Base-by-base conservation (phyloP, 164 flowering plant genomes). In the Tinospora cordifolia region DNA sequence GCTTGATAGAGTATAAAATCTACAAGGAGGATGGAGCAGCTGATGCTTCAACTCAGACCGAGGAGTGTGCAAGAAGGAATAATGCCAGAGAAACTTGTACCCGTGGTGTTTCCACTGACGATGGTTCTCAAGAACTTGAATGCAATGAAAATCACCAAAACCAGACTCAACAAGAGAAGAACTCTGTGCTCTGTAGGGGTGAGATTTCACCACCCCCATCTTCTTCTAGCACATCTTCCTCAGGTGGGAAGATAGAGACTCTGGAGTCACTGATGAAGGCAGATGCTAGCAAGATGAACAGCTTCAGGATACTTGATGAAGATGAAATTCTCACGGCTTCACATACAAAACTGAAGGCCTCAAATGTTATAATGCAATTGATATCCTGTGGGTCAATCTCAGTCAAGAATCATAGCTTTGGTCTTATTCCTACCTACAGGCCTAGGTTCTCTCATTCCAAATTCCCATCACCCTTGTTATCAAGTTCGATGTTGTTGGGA, bases 301-400 rank as follows among this genome's bases (percentile, higher is more conserved):
- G 93, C 74, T 88, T 83, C 72, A 81, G 93, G 73, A 84, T 83
- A 74, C 82, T 83, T 49, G 90, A 88, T 75, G 93, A 90, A 76
- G 98, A 86, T 74, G 90, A 84, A 14, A 34, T 78, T 49, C 80
- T 76, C 24, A 75, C 71, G 75, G 80, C 87, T n/a, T 62, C 80
- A 51, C 76, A 76, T 75, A 69, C 82, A 25, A 88, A 87, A 78
- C 75, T 87, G 27, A 92, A 86, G 85, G 87, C 96, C 47, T 77
- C 96, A n/a, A 85, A 87, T 65, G 69, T 88, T 81, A 69, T 92
- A 71, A 84, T 95, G 96, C 99, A 95, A 71, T 73, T 95, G 73
- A 88, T 95, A 63, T 88, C 98, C 0, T 95, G 99, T 75, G 99
- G 99, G 38, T 95, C 98, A 24, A 80, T 95, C 71, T 79, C 96